These are phyloP conservation scores for Trichoderma brevicompactum DNA, from an alignment of 2,329 filamentous ascomycete species.

Conservation along the genomic window DNA sequence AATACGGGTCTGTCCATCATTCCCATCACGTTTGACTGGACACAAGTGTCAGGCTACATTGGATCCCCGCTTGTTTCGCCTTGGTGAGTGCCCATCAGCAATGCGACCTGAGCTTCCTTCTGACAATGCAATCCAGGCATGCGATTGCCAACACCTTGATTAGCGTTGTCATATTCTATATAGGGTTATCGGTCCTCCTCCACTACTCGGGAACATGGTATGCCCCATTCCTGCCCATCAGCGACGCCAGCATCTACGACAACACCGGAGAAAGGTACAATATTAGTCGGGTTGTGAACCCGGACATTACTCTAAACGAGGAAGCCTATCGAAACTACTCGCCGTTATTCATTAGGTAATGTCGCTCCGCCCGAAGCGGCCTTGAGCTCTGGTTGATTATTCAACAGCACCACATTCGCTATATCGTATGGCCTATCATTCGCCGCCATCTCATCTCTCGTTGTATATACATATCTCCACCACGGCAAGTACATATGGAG, in stretches of 20 bases:
- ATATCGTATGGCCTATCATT: conserved; percentile 73
- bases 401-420: conserved; percentile 65
- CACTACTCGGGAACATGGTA: conserved; percentile 72
- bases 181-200: conserved; percentile 61
- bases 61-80: conserved; percentile 71
- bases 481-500: conserved; percentile 69
- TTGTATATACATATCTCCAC: conserved; percentile 71
- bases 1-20: conserved; percentile 68
- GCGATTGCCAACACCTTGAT: conserved; percentile 75
- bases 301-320: conserved; percentile 65
- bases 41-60: conserved; percentile 70
- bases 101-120: not conserved
- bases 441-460: conserved; percentile 68
- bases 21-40: conserved; percentile 79
- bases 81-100: conserved; percentile 54
- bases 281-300: conserved; percentile 64
- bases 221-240: conserved; percentile 67
- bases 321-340: conserved; percentile 69
- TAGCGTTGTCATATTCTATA: conserved; percentile 67
- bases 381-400: conserved; percentile 36
- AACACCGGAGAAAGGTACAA: conserved; percentile 69
- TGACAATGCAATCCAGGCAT: conserved; percentile 49
- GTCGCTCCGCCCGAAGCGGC: not conserved
- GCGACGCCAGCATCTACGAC: conserved; percentile 71
- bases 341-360: conserved; percentile 64